Evolutionary conservation across 78 protist species (phyloP), one percentile per base, ranked within the genome.

Genomic region (Dictyostelium capitatum): DNA sequence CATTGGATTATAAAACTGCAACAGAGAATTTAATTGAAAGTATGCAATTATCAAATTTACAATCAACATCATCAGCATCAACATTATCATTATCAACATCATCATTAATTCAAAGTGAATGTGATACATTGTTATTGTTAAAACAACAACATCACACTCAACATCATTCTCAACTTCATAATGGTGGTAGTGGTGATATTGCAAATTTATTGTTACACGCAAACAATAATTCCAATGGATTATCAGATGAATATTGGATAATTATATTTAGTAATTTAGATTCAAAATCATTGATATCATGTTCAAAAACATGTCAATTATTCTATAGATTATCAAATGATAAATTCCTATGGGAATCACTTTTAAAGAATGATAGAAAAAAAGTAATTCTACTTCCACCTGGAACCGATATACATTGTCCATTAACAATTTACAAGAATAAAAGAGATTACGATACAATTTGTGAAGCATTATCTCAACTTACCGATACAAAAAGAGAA

Each of bases 211-310:
- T n/a, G n/a, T n/a, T 37, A 37, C 43, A 37, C 2, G 43, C 30
- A 15, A 67, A 32, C 14, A 67, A 67, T 32, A 67, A 67, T 32
- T 67, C 75, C 3, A 67, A 67, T 67, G 75, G 75, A 6, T 73
- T 87, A 17, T 87, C 93, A 2, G 93, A 87, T 23, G 93, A 87
- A 37, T 62, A 87, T 64, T 87, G 93, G 93, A 77, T 87, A 6
- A n/a, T 56, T 10, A 87, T 87, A n/a, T 62, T 87, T 48, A 43
- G 47, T 10, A 14, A 15, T 37, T 47, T 87, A 50, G 93, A 87
- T 25, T 64, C 10, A n/a, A 77, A 65, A 87, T 64, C 93, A 0
- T 20, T 87, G 11, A 20, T 87, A 28, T 28, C 62, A 1, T 56
- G 77, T 3, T 87, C 93, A 6, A 84, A 74, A 51, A 41, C 54